These are phyloP conservation scores for Kazachstania kunashirensis DNA, from an alignment of 805 yeast genomes.

Conservation along the genomic window DNA sequence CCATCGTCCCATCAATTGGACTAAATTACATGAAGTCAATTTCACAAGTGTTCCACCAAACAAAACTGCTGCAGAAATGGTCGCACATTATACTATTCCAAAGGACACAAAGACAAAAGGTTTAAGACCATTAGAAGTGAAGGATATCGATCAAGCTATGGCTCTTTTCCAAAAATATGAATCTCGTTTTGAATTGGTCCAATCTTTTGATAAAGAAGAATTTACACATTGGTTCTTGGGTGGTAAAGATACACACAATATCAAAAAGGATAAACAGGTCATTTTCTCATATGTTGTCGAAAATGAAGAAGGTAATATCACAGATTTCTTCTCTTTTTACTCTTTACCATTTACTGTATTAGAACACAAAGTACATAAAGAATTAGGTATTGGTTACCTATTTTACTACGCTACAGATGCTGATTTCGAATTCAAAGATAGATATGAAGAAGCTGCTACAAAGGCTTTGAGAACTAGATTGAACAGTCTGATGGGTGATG, in stretches of 20 bases:
- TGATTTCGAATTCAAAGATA: constrained; percentile 34
- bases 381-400: constrained; percentile 76
- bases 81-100: constrained; percentile 56
- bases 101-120: constrained; percentile 42
- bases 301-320: constrained; percentile 45
- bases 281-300: constrained; percentile 72
- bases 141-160: constrained; percentile 58
- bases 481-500: constrained; percentile 54
- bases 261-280: constrained; percentile 33
- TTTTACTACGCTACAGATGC: constrained; percentile 81
- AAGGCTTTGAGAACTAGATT: constrained; percentile 48
- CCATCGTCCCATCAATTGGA: constrained; percentile 92
- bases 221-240: constrained; percentile 76
- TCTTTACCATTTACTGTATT: constrained; percentile 80
- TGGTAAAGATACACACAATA: constrained; percentile 26
- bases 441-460: constrained; percentile 34
- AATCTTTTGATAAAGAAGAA: constrained; percentile 48
- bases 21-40: constrained; percentile 79
- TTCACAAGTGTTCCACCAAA: constrained; percentile 71
- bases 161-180: constrained; percentile 55
- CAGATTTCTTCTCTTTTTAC: constrained; percentile 87
- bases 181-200: constrained; percentile 60
- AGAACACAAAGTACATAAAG: constrained; percentile 49
- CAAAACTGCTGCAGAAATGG: constrained; percentile 61
- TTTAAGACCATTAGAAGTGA: constrained; percentile 39